Evolutionary conservation across 2,329 filamentous ascomycete genomes (phyloP), one percentile per base, ranked within the genome.

Genomic region (Cercospora zeina): DNA sequence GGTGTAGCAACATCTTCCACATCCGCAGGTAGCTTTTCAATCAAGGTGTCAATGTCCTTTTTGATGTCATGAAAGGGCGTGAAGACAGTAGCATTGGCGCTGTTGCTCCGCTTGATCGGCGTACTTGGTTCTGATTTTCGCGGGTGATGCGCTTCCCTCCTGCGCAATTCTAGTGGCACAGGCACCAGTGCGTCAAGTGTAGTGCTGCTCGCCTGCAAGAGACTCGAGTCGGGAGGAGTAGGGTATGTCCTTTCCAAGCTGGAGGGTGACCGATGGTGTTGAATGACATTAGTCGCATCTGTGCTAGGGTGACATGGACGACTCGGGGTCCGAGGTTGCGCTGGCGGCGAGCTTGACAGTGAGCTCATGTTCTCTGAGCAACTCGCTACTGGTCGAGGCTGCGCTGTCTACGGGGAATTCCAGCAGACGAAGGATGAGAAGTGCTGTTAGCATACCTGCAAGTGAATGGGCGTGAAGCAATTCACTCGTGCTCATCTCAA

Each of bases 1-100:
- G 27, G 27, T 21, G 27, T 47, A 42, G 31, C 39, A 6, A 33
- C n/a, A n/a, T 58, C 42, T 16, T 33, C 55, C 14, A 27, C 21
- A 11, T 49, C 42, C 24, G 7, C 10, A 34, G 55, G 55, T 33
- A 37, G 31, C 24, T 58, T 27, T 8, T 21, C 24, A 14, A 59
- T 59, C 13, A 53, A 19, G 14, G 19, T 21, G 13, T 59, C 56
- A 31, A 59, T 53, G 45, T 59, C 56, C 19, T 42, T 34, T 24
- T 59, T 51, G 47, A 59, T 59, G 21, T 59, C 56, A 37, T 51
- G 56, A 33, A 59, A 59, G 31, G 56, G 56, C 8, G 56, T 59
- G n/a, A 53, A 59, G 2, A 7, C 34, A 21, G 13, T n/a, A 21
- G 19, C 11, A n/a, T 21, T 8, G 8, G 19, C 14, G n/a, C 21